Base-by-base conservation (phyloP, 1,139 yeast species). In the Blastobotrys arbuscula region DNA sequence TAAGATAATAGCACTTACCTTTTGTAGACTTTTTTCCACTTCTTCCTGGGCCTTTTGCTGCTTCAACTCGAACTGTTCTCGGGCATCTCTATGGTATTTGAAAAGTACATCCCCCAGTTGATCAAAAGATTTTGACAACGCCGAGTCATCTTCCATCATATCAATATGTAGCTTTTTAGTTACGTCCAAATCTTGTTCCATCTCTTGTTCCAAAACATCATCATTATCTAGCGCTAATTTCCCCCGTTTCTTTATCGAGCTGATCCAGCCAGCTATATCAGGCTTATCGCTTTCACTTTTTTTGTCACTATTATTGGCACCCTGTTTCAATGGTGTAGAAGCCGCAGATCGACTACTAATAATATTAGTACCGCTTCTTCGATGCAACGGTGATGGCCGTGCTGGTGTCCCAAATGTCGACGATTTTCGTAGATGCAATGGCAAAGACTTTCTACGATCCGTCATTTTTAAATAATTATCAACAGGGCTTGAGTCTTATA, bases 191-290 rank as follows among this genome's bases (percentile, higher is more conserved):
- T 75, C 76, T 21, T 65, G 60, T 50, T 78, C 75, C 2, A 64
- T 55, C 33, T 68, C 63, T 24, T 77, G 60, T 4, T 76, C 69
- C 1, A 60, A 50, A 16, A 42, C 48, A n/a, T 57, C 59, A 38
- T 61, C 60, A n/a, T 54, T 50, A 20, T 47, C 47, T 34, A 61
- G 46, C 9, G 65, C 64, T 18, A 48, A 44, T 45, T 67, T 61
- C 3, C 78, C 78, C 48, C 78, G 68, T 3, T 55, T 49, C 45
- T 75, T 74, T 42, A 80, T 62, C 4, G 72, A 67, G 40, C 73
- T 72, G 30, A 81, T 73, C 85, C 85, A 81, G 20, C 66, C 60
- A 9, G 76, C 65, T n/a, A 79, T 55, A 15, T 76, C 76, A 10
- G 10, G 10, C 4, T 6, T 5, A 9, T 36, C 26, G 13, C 12